Evolutionary conservation across 495 filamentous ascomycete genomes (phyloP).

Genomic region (Neurospora cerealis): DNA sequence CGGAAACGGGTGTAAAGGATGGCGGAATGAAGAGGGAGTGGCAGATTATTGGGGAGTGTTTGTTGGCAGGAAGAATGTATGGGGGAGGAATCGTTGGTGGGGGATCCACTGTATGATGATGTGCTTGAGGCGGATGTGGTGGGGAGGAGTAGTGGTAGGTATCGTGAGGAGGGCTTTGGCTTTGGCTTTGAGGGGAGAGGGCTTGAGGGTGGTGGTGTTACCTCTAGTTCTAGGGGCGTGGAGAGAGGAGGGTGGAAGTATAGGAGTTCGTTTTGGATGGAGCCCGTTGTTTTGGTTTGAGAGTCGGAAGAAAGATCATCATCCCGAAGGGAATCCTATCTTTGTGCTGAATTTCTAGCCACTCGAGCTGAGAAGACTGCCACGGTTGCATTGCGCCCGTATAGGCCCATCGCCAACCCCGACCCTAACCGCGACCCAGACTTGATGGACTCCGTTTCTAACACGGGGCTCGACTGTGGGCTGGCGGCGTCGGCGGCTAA

Average conservation of each 20-base stretch:
- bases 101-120: not conserved
- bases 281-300: not conserved
- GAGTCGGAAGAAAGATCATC: not conserved
- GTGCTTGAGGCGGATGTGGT: not conserved
- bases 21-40: too few species aligned
- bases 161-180: not conserved
- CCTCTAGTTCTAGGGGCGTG: not conserved
- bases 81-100: not conserved
- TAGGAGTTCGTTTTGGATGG: not conserved
- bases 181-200: too few species aligned
- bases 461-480: not conserved
- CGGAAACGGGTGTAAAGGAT: too few species aligned
- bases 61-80: not conserved
- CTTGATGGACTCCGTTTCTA: not conserved
- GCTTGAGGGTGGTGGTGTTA: not conserved
- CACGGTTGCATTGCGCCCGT: not conserved
- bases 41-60: not conserved
- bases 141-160: not conserved
- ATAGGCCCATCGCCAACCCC: not conserved
- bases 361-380: not conserved
- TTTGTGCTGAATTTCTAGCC: not conserved
- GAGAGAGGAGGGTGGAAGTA: not conserved
- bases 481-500: not conserved
- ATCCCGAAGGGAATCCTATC: not conserved
- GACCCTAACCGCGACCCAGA: not conserved